phyloP scores from a whole-genome alignment of 78 protist genomes.

The Speleostelium caveatum region DNA sequence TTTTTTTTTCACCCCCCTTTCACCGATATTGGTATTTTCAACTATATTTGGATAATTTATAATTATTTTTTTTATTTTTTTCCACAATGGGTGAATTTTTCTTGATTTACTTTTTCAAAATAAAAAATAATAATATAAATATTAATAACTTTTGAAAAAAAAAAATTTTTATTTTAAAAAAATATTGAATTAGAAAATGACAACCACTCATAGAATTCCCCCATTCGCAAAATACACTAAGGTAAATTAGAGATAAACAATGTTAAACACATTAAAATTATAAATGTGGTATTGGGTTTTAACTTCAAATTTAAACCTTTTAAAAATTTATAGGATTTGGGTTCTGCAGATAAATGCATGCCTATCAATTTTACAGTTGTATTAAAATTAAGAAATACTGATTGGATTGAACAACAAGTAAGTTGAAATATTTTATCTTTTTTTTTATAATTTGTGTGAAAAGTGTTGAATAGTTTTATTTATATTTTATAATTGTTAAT shows the following conservation, averaged over 20 bases:
- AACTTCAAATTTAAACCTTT: too few relatives aligned
- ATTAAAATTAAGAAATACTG: slow-evolving; percentile 52
- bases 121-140: not conserved
- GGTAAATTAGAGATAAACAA: not conserved
- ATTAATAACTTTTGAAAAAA: not conserved
- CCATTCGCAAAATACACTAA: slow-evolving; percentile 44
- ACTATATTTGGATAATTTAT: too few relatives aligned
- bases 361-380: slow-evolving; percentile 42
- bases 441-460: not conserved
- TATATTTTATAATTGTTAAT: too few relatives aligned
- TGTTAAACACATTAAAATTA: too few relatives aligned
- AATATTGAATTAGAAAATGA: not conserved
- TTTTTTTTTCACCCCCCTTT: too few relatives aligned
- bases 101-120: too few relatives aligned
- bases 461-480: too few relatives aligned
- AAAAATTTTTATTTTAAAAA: not conserved
- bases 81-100: too few relatives aligned
- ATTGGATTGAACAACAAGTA: slow-evolving; percentile 53
- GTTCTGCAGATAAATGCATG: slow-evolving; percentile 10
- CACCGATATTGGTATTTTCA: too few relatives aligned
- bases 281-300: too few relatives aligned
- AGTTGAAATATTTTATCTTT: not conserved
- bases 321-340: slow-evolving; percentile 50
- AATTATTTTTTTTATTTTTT: too few relatives aligned
- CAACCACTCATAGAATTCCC: slow-evolving; percentile 3